Conservation (phyloP, 2,329 filamentous ascomycete species). For the Cordyceps pruinosa region DNA sequence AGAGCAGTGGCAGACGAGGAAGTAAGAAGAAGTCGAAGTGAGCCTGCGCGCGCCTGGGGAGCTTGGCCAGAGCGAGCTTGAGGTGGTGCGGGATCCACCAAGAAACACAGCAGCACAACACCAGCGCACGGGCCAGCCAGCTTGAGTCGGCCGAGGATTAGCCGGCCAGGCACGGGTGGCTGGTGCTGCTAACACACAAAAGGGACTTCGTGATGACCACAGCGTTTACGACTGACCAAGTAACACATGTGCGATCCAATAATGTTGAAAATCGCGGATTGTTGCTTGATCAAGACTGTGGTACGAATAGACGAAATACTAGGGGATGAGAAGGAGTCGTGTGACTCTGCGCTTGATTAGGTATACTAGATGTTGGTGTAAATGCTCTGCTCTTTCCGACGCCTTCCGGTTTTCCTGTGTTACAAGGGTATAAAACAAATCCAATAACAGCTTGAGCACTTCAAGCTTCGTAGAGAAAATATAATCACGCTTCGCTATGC, state of each 20-base stretch:
- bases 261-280: not conserved
- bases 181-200: not conserved
- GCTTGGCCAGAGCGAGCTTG: not conserved
- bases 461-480: conserved; percentile 1
- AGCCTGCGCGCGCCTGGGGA: conserved; percentile 3
- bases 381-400: not conserved
- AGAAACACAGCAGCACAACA: conserved; percentile 11
- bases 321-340: not conserved
- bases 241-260: not conserved
- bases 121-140: not conserved
- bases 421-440: conserved; percentile 3
- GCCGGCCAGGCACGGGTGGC: not conserved
- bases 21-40: not conserved
- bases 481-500: conserved; percentile 6
- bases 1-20: not conserved
- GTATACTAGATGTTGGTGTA: not conserved
- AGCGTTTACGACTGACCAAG: not conserved
- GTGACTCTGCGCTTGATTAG: not conserved
- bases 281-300: not conserved
- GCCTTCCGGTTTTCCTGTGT: not conserved
- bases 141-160: not conserved
- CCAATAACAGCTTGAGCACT: conserved; percentile 1
- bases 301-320: not conserved
- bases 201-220: not conserved
- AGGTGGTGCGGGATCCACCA: conserved; percentile 6